Evolutionary conservation across 805 yeast species (phyloP).

Genomic region (Sugiyamaella smithiae): DNA sequence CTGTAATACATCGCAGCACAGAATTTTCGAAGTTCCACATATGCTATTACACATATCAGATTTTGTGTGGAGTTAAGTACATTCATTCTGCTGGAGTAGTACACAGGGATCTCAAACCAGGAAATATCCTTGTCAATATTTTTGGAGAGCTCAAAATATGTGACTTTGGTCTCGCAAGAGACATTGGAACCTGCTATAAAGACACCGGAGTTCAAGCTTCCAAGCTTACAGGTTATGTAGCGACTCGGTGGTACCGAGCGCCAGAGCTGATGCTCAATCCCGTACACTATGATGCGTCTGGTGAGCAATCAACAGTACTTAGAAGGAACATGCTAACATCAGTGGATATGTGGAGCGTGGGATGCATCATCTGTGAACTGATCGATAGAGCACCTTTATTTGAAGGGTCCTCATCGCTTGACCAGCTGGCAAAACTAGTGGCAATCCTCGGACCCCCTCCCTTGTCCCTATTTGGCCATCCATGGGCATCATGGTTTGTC

Average conservation of each 20-base stretch:
- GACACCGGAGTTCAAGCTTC: constrained; percentile 14
- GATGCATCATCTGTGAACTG: constrained; percentile 84
- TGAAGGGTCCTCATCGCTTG: constrained; percentile 66
- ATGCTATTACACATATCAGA: constrained; percentile 71
- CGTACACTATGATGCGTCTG: constrained; percentile 54
- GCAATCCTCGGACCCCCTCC: constrained; percentile 73
- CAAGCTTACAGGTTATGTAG: constrained; percentile 56
- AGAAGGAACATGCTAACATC: constrained; percentile 25
- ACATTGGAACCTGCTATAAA: constrained; percentile 39
- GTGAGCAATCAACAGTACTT: constrained; percentile 13
- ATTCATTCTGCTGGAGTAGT: constrained; percentile 90
- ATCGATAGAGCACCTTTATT: constrained; percentile 79
- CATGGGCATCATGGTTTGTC: neutral
- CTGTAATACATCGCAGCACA: constrained; percentile 61
- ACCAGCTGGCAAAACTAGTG: constrained; percentile 68
- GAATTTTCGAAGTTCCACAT: constrained; percentile 84
- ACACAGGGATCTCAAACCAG: constrained; percentile 91
- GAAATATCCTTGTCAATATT: constrained; percentile 72
- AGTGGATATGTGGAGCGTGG: constrained; percentile 92
- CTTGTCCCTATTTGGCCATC: neutral
- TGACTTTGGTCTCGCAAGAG: constrained; percentile 92
- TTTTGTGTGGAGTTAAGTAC: constrained; percentile 80
- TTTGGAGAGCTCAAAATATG: constrained; percentile 81
- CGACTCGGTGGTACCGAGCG: constrained; percentile 94
- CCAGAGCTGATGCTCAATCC: constrained; percentile 78